A percentile compares a stretch with the other conserved stretches of the same genome.
These are phyloP conservation scores for Zalaria obscura DNA, from an alignment of 2,329 filamentous ascomycete genomes.

Conservation along the genomic window DNA sequence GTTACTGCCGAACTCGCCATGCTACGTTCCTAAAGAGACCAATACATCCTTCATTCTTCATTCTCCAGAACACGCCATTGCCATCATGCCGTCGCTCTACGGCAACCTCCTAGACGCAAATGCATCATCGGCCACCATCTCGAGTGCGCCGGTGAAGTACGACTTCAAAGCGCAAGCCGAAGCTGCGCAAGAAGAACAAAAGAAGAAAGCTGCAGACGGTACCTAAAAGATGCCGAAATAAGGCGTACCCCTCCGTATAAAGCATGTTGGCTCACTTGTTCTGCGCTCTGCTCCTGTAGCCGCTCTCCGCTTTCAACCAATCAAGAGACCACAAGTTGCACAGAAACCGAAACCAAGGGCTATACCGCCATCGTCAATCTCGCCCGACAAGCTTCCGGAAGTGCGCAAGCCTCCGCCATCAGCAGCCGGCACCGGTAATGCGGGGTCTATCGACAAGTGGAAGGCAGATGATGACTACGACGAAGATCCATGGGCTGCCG, in stretches of 20 bases:
- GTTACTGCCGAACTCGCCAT: too few relatives aligned
- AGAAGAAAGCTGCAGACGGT: slow-evolving; percentile 50
- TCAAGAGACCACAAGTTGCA: slow-evolving; percentile 57
- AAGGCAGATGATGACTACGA: slow-evolving; percentile 69
- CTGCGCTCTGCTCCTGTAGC: slow-evolving; percentile 25
- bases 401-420: neutral
- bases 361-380: slow-evolving; percentile 12
- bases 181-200: slow-evolving; percentile 31
- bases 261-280: slow-evolving; percentile 33
- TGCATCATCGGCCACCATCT: slow-evolving; percentile 47
- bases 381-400: slow-evolving; percentile 10
- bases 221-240: slow-evolving; percentile 24
- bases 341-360: slow-evolving; percentile 46
- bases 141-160: slow-evolving; percentile 61
- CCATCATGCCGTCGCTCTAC: slow-evolving; percentile 49
- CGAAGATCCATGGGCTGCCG: slow-evolving; percentile 30
- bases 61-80: too few relatives aligned
- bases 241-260: slow-evolving; percentile 18
- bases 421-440: neutral
- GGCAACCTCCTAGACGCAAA: slow-evolving; percentile 59
- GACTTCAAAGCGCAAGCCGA: slow-evolving; percentile 45
- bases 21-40: too few relatives aligned
- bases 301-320: slow-evolving; percentile 74
- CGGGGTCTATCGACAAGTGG: slow-evolving; percentile 66
- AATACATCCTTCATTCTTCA: too few relatives aligned